These are phyloP conservation scores for Brassica juncea DNA, from an alignment of 345 rosid species.

Conservation along the genomic window DNA sequence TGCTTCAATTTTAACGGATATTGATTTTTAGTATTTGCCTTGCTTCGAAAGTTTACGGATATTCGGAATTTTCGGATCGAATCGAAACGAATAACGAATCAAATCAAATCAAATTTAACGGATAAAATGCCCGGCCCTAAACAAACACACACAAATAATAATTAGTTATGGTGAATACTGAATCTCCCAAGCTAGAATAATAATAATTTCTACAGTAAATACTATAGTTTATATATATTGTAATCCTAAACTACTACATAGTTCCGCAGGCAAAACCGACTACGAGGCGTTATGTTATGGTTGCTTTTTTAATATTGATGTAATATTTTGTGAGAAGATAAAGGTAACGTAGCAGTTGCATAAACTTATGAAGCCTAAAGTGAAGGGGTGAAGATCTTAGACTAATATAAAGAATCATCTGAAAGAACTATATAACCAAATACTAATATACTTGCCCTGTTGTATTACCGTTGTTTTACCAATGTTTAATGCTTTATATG, in stretches of 20 bases:
- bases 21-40: no score
- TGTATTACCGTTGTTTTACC: slow-evolving; percentile 28
- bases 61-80: no score
- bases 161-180: not conserved
- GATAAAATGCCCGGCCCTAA: no score
- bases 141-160: not conserved
- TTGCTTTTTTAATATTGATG: slow-evolving; percentile 6
- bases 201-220: slow-evolving; percentile 1
- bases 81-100: no score
- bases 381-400: slow-evolving; percentile 23
- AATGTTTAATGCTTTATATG: slow-evolving; percentile 40
- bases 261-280: not conserved
- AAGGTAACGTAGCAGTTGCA: slow-evolving; percentile 13
- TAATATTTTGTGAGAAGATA: slow-evolving; percentile 29
- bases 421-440: no score
- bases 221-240: not conserved
- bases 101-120: no score
- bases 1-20: no score
- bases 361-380: slow-evolving; percentile 34
- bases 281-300: not conserved
- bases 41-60: no score
- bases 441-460: not conserved
- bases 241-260: slow-evolving; percentile 12
- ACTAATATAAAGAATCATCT: no score
- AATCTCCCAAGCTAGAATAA: slow-evolving; percentile 3